Evolutionary conservation across 257 asterid genomes (phyloP).

Genomic region (Solanum arcanum): DNA sequence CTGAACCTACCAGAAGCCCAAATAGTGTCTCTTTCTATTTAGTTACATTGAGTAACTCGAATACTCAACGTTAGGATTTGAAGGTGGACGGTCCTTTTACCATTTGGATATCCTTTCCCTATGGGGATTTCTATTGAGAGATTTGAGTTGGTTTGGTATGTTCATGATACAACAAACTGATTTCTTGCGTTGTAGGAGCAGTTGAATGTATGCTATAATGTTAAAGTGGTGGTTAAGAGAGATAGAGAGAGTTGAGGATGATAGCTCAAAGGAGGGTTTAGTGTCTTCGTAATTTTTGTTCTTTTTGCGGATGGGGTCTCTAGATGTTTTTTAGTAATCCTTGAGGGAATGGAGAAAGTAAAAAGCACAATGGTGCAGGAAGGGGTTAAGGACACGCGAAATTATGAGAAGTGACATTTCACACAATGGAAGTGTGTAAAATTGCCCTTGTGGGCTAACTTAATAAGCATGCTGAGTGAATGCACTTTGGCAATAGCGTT

Average conservation of each 20-base stretch:
- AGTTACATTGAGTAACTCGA: background rate
- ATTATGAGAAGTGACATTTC: background rate
- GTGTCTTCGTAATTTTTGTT: background rate
- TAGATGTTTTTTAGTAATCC: background rate
- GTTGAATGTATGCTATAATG: background rate
- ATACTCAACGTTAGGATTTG: background rate
- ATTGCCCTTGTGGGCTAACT: background rate
- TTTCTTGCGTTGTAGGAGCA: background rate
- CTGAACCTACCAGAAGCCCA: background rate
- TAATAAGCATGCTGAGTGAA: background rate
- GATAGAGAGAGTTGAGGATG: background rate
- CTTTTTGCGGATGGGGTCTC: background rate
- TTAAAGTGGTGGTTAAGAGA: background rate
- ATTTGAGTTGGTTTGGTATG: background rate
- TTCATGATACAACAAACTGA: background rate
- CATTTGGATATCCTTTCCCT: background rate
- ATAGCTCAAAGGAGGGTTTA: background rate
- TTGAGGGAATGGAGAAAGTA: background rate
- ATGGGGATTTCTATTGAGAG: background rate
- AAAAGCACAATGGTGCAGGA: background rate
- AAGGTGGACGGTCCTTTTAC: background rate
- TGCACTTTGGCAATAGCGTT: background rate
- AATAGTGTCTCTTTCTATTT: background rate
- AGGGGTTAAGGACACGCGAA: background rate
- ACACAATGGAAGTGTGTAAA: background rate